A percentile compares a stretch with the other conserved stretches of the same genome.
Evolutionary conservation across 2,329 filamentous ascomycete genomes (phyloP).

Genomic region (Alternaria alternata): DNA sequence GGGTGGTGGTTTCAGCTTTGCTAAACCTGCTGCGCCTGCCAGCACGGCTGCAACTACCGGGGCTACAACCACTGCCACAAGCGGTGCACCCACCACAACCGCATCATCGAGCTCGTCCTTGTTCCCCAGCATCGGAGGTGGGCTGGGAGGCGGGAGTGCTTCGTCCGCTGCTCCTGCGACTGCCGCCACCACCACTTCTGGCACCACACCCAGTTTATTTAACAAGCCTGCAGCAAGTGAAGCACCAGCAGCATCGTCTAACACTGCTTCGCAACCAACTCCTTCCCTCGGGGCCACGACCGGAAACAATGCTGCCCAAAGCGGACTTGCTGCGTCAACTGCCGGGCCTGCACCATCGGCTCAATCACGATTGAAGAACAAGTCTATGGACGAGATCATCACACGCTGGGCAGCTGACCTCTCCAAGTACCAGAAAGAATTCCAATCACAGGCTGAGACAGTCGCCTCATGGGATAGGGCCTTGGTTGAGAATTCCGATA

Average conservation of each 20-base stretch:
- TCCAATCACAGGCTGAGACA: conserved; percentile 86
- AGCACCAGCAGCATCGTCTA: conserved; percentile 30
- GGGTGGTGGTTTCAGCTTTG: conserved; percentile 27
- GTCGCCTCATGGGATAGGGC: conserved; percentile 91
- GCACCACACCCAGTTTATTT: conserved; percentile 28
- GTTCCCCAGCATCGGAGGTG: conserved; percentile 29
- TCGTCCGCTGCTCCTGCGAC: conserved; percentile 28
- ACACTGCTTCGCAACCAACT: conserved; percentile 34
- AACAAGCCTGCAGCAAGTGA: conserved; percentile 32
- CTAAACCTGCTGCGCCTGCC: conserved; percentile 23
- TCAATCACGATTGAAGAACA: conserved; percentile 92
- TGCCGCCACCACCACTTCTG: conserved; percentile 21
- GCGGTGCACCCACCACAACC: conserved; percentile 25
- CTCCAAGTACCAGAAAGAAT: conserved; percentile 95
- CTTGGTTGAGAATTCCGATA: conserved; percentile 91
- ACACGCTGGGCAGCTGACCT: conserved; percentile 95
- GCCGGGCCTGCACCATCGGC: conserved; percentile 79
- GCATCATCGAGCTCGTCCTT: conserved; percentile 27
- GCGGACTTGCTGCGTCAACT: conserved; percentile 74
- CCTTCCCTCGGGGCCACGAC: conserved; percentile 25
- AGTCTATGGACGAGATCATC: conserved; percentile 99
- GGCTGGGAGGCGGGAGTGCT: conserved; percentile 27
- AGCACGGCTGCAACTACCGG: conserved; percentile 30
- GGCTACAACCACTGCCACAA: conserved; percentile 29
- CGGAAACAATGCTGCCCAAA: conserved; percentile 34